A percentile compares a stretch with the other conserved stretches of the same genome.
These are phyloP conservation scores for Fusarium heterosporum DNA, from an alignment of 2,329 filamentous ascomycete genomes.

Conservation along the genomic window DNA sequence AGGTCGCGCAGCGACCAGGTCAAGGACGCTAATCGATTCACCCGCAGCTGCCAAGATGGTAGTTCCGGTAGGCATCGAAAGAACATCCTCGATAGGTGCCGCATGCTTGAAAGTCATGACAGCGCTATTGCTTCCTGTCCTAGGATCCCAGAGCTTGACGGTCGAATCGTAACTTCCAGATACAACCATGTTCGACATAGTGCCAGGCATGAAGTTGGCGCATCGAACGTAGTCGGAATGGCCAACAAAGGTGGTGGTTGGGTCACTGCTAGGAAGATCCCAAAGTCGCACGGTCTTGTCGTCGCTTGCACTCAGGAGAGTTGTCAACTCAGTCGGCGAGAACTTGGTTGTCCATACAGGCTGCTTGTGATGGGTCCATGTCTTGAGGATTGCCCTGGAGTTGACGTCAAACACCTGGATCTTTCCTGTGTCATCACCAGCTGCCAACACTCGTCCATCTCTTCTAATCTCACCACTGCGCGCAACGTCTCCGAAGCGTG, in stretches of 20 bases:
- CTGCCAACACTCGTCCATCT: constrained; percentile 89
- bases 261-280: constrained; percentile 86
- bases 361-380: constrained; percentile 94
- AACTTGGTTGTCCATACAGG: constrained; percentile 93
- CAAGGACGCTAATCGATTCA: constrained; percentile 89
- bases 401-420: constrained; percentile 95
- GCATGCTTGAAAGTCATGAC: constrained; percentile 96
- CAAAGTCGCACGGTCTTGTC: constrained; percentile 93
- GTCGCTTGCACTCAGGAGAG: constrained; percentile 89
- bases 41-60: constrained; percentile 87
- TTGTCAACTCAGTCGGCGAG: constrained; percentile 88
- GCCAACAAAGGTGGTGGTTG: constrained; percentile 82
- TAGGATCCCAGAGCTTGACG: constrained; percentile 92
- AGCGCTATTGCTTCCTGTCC: constrained; percentile 71
- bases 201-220: constrained; percentile 84
- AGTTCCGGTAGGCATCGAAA: constrained; percentile 87
- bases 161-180: constrained; percentile 96
- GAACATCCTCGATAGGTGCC: constrained; percentile 88
- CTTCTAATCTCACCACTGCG: constrained; percentile 88
- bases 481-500: constrained; percentile 90
- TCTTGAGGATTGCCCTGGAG: constrained; percentile 91
- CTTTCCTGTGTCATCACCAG: constrained; percentile 89
- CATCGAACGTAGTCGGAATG: constrained; percentile 93
- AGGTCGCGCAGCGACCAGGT: constrained; percentile 90
- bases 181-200: constrained; percentile 79